Base-by-base conservation (phyloP, 2,329 filamentous ascomycete species). In the Gnomoniopsis sp. region DNA sequence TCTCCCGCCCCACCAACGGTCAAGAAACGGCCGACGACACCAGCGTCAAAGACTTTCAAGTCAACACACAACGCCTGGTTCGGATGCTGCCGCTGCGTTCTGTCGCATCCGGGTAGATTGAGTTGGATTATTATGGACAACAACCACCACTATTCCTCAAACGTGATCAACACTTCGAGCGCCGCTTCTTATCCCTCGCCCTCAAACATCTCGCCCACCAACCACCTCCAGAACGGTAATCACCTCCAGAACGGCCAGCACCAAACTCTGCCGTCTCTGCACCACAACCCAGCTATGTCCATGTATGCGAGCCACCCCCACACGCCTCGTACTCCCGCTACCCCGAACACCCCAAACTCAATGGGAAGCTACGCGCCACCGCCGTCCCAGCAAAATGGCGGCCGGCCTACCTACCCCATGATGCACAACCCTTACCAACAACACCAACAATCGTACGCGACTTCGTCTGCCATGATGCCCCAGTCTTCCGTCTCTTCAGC, bases 401-500 rank as follows among this genome's bases (percentile, higher is more conserved):
- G 75, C 51, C 77, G 82, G 57, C 76, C 77, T 59, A 77, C 80
- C 21, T 82, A 82, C 67, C 76, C 78, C 58, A 79, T 81, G 68
- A 77, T 78, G 63, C 81, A 78, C 68, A 70, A 65, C 57, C 71
- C 74, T 49, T 83, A 84, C 64, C 81, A 79, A 63, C 80, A 79
- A 61, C 75, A 77, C 46, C 79, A 80, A 60, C 80, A 80, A 70
- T 77, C 72, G 11, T 88, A 87, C 69, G 77, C 78, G 41, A 79
- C 80, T 10, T 81, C 83, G 7, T 77, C 78, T 51, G 76, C 77
- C 52, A 87, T 89, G 81, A 81, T 90, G 76, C 82, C 87, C 49
- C 86, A 89, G 72, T 76, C 86, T 23, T 86, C 87, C 12, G 82
- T 83, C 50, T 80, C 88, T 48, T 81, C 87, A 66, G 85, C 86